Conservation (phyloP, 2,329 filamentous ascomycete genomes). For the Xylariaceae sp. region DNA sequence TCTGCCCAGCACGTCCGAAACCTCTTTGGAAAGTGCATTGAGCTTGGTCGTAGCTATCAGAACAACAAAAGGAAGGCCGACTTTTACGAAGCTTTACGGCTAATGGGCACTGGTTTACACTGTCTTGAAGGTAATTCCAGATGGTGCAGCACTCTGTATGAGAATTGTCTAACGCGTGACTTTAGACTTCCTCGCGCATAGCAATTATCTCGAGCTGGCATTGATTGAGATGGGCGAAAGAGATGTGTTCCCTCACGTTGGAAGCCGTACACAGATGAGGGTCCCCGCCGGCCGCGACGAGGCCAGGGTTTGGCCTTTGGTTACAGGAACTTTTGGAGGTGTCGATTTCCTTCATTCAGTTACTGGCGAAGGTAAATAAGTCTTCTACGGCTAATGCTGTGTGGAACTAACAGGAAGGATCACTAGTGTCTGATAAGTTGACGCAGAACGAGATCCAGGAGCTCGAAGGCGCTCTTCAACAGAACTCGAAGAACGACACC, state of each 20-base stretch:
- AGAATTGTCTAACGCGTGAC: background rate
- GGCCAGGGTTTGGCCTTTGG: conserved; percentile 65
- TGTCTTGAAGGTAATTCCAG: conserved; percentile 65
- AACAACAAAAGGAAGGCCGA: conserved; percentile 66
- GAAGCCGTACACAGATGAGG: conserved; percentile 65
- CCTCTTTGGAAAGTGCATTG: conserved; percentile 69
- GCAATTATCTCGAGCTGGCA: conserved; percentile 86
- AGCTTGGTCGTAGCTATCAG: conserved; percentile 73
- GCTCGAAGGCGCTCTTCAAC: conserved; percentile 76
- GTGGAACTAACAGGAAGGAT: background rate
- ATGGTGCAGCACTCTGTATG: background rate
- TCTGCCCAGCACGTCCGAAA: conserved; percentile 73
- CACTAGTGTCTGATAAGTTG: conserved; percentile 76
- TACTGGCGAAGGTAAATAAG: conserved; percentile 54
- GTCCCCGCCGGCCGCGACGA: conserved; percentile 61
- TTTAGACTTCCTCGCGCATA: conserved; percentile 82
- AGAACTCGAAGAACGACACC: conserved; percentile 60
- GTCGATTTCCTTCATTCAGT: conserved; percentile 93
- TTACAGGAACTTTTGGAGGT: conserved; percentile 91
- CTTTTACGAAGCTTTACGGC: conserved; percentile 78
- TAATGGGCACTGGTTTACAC: conserved; percentile 84
- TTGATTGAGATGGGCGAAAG: conserved; percentile 81
- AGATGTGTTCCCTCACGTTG: conserved; percentile 83
- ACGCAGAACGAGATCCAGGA: conserved; percentile 88
- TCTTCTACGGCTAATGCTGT: background rate